These are phyloP conservation scores for Phoma sp. DNA, from an alignment of 2,329 filamentous ascomycete genomes.

Conservation along the genomic window DNA sequence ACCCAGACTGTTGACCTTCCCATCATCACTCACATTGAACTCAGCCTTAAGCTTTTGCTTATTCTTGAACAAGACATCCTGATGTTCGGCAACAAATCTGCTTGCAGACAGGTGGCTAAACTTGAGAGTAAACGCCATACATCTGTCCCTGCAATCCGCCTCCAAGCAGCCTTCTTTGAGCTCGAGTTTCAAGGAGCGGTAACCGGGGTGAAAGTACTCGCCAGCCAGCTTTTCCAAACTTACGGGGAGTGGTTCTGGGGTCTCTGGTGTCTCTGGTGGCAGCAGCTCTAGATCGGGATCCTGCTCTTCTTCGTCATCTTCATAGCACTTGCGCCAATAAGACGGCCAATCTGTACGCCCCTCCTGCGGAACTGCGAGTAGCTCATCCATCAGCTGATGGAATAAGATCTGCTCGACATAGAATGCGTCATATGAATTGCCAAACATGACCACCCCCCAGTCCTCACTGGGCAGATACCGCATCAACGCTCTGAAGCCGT, in stretches of 20 bases:
- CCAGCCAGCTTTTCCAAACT: conserved; percentile 11
- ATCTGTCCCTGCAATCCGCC: conserved; percentile 19
- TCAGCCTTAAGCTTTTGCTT: conserved; percentile 12
- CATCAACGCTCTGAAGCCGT: conserved; percentile 17
- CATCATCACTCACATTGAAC: conserved; percentile 9
- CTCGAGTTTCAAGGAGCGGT: conserved; percentile 12
- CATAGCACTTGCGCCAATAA: conserved; percentile 5
- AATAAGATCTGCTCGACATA: conserved; percentile 14
- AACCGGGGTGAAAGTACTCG: conserved; percentile 15
- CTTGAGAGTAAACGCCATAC: conserved; percentile 13
- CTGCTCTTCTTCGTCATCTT: conserved; percentile 1
- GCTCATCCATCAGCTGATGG: conserved; percentile 13
- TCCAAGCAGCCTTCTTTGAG: conserved; percentile 5
- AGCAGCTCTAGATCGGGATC: not conserved
- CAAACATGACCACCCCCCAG: conserved; percentile 20
- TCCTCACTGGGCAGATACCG: conserved; percentile 15
- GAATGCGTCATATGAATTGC: conserved; percentile 13
- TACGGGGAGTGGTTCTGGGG: not conserved
- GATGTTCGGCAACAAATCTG: conserved; percentile 4
- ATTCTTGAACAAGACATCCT: not conserved
- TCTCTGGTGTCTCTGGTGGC: not conserved
- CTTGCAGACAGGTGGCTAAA: conserved; percentile 14
- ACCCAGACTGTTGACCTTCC: conserved; percentile 7
- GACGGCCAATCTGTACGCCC: conserved; percentile 6
- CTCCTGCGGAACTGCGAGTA: not conserved